phyloP scores from a whole-genome alignment of 345 rosid genomes.

The Ceriops tagal region DNA sequence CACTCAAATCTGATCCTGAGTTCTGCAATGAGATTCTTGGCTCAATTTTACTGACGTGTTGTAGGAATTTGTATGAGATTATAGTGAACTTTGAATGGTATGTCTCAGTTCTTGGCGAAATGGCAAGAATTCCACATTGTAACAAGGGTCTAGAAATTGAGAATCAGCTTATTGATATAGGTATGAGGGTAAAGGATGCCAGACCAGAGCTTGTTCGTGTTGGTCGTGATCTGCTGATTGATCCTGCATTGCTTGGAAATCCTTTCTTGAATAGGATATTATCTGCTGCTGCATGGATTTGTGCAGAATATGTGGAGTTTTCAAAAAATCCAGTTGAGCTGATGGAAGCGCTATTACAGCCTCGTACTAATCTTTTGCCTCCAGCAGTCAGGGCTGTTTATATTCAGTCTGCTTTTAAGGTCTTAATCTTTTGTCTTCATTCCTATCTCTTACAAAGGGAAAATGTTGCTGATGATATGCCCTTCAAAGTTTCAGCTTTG shows the following conservation, averaged over 20 bases:
- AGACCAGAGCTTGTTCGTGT: conserved; percentile 75
- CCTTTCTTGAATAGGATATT: conserved; percentile 66
- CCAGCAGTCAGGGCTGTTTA: conserved; percentile 60
- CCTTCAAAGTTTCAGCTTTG: conserved; percentile 25
- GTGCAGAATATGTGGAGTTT: conserved; percentile 81
- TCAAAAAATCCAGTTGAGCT: conserved; percentile 65
- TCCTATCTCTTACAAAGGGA: conserved; percentile 39
- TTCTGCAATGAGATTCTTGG: conserved; percentile 86
- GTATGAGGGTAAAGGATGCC: conserved; percentile 83
- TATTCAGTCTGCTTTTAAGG: conserved; percentile 70
- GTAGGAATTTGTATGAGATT: conserved; percentile 63
- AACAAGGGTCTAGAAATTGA: conserved; percentile 82
- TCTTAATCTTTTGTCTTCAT: conserved; percentile 47
- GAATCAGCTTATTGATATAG: conserved; percentile 82
- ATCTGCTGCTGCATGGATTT: conserved; percentile 93
- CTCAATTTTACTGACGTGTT: conserved; percentile 70
- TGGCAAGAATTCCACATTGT: conserved; percentile 80
- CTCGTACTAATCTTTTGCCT: conserved; percentile 78
- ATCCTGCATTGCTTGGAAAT: conserved; percentile 96
- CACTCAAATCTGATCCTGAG: conserved; percentile 78
- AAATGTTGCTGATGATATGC: conserved; percentile 17
- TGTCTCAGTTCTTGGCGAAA: conserved; percentile 80
- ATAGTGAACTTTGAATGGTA: conserved; percentile 90
- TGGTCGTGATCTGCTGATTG: conserved; percentile 71
- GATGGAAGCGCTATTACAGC: conserved; percentile 79